These are phyloP conservation scores for Aspergillus leporis DNA, from an alignment of 495 filamentous ascomycete genomes.

Conservation along the genomic window DNA sequence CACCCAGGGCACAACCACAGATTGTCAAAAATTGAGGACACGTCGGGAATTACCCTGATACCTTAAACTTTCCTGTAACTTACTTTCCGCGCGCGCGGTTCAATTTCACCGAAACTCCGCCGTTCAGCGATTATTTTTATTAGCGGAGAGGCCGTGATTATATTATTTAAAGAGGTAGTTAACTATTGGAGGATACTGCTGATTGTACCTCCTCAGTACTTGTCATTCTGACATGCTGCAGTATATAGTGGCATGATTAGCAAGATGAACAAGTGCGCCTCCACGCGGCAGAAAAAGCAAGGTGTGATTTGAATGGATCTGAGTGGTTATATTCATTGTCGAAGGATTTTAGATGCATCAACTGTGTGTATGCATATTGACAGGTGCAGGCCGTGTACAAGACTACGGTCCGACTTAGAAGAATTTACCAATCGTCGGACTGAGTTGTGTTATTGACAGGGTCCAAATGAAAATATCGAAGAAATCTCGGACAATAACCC, in stretches of 20 bases:
- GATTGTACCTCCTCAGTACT: background rate
- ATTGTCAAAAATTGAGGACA: background rate
- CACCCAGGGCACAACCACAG: background rate
- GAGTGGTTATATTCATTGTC: background rate
- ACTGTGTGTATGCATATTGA: background rate
- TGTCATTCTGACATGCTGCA: background rate
- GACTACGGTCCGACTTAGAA: background rate
- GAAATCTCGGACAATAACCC: background rate
- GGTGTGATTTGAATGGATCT: background rate
- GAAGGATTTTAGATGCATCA: constrained; percentile 1
- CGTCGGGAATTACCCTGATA: background rate
- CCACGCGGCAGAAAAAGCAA: background rate
- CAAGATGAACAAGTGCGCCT: background rate
- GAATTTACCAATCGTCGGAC: background rate
- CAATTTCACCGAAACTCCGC: constrained; percentile 4
- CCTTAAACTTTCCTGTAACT: background rate
- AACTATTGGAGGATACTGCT: background rate
- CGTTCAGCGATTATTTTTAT: background rate
- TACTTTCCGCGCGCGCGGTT: background rate
- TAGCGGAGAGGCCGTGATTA: background rate
- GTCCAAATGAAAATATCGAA: background rate
- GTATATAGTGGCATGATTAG: background rate
- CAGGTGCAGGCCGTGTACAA: background rate
- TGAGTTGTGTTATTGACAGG: background rate
- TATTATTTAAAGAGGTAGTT: no score